phyloP scores from a whole-genome alignment of 176 grass and related monocot genomes.

The Eremochloa ophiuroides region DNA sequence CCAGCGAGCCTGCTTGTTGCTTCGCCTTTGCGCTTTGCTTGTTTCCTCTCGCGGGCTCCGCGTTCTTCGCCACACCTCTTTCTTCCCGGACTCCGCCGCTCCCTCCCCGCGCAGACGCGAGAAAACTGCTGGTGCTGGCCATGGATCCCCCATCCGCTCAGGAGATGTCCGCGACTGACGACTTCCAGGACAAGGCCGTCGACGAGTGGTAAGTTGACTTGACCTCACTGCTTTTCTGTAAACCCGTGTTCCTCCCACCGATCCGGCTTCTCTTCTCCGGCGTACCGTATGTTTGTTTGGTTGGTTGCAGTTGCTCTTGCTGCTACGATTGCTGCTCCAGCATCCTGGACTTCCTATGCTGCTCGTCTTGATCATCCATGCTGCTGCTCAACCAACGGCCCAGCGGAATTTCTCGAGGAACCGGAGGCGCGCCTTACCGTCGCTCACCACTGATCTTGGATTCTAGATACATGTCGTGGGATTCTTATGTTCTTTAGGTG shows the following conservation, averaged over 20 bases:
- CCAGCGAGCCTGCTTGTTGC: background rate
- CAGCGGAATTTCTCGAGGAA: background rate
- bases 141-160: slow-evolving; percentile 64
- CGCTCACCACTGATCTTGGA: background rate
- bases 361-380: slow-evolving; percentile 32
- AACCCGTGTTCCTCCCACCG: too few relatives aligned
- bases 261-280: too few relatives aligned
- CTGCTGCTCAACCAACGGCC: background rate
- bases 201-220: slow-evolving; percentile 43
- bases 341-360: slow-evolving; percentile 68
- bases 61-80: background rate
- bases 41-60: background rate
- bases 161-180: slow-evolving; percentile 38
- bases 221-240: background rate
- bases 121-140: background rate
- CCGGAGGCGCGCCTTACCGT: background rate
- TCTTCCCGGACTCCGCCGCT: background rate
- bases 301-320: slow-evolving; percentile 57
- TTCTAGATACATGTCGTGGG: background rate
- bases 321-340: slow-evolving; percentile 63
- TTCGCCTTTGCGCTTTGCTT: background rate
- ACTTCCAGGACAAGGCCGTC: slow-evolving; percentile 48
- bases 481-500: background rate
- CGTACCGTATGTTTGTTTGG: too few relatives aligned
- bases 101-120: background rate